Percentiles rank a stretch among this genome's conserved stretches.
phyloP scores from a whole-genome alignment of 2,329 filamentous ascomycete species.

The Hypoxylon sp. region DNA sequence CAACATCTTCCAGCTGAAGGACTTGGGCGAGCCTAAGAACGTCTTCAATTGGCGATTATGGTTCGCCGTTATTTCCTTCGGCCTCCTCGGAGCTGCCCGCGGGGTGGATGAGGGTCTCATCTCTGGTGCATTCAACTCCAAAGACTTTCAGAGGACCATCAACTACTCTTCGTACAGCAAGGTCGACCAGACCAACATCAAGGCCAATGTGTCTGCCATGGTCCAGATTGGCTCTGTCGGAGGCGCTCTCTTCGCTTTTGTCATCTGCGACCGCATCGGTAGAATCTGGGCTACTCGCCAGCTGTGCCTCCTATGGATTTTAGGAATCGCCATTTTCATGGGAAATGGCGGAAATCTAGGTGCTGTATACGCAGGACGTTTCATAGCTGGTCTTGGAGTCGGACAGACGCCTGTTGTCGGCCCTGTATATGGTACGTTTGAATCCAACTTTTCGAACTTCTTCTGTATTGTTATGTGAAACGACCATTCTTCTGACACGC shows the following conservation, averaged over 20 bases:
- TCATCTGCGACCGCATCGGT: constrained; percentile 73
- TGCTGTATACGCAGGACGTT: constrained; percentile 75
- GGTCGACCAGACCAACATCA: constrained; percentile 74
- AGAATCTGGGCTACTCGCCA: constrained; percentile 73
- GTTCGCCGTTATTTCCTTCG: constrained; percentile 82
- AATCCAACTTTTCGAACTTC: background rate
- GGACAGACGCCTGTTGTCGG: constrained; percentile 77
- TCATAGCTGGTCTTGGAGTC: constrained; percentile 76
- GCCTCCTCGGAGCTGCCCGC: constrained; percentile 81
- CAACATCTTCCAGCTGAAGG: constrained; percentile 74
- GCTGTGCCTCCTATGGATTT: constrained; percentile 70
- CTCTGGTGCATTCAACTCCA: constrained; percentile 77
- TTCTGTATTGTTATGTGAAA: background rate
- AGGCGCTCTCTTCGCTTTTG: constrained; percentile 75
- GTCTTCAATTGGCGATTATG: constrained; percentile 84
- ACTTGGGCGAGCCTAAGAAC: constrained; percentile 76
- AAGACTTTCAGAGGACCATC: constrained; percentile 73
- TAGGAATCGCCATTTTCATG: constrained; percentile 73
- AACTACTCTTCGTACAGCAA: constrained; percentile 67
- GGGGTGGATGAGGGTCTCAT: constrained; percentile 88
- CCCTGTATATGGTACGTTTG: constrained; percentile 69
- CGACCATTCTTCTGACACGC: background rate
- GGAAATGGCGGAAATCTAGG: constrained; percentile 66
- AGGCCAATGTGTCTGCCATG: constrained; percentile 85
- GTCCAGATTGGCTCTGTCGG: constrained; percentile 83